These are phyloP conservation scores for Torulaspora quercuum DNA, from an alignment of 805 yeast species.

Conservation along the genomic window DNA sequence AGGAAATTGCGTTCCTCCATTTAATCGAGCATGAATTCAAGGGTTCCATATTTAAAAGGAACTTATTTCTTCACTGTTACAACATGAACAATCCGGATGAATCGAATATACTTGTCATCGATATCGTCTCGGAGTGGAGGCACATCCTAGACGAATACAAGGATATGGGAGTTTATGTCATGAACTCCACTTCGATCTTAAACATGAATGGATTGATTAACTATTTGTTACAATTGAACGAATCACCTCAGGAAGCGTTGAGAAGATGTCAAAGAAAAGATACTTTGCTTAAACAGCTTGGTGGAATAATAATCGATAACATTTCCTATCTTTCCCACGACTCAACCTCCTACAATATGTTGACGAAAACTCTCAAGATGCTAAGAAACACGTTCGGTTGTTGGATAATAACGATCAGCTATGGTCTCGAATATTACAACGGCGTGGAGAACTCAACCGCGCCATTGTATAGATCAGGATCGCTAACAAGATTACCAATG, in stretches of 20 bases:
- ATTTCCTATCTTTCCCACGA: conserved; percentile 29
- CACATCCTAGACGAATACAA: conserved; percentile 7
- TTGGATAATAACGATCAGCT: conserved; percentile 29
- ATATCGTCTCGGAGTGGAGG: conserved; percentile 26
- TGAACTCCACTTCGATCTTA: conserved; percentile 25
- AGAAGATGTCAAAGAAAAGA: conserved; percentile 20
- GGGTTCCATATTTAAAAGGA: conserved; percentile 20
- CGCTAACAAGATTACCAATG: conserved; percentile 24
- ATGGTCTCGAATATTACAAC: conserved; percentile 29
- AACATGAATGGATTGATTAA: conserved; percentile 23
- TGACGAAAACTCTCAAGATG: conserved; percentile 20
- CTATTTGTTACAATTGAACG: conserved; percentile 25
- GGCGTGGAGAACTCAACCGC: conserved; percentile 26
- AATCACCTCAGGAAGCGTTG: conserved; percentile 26
- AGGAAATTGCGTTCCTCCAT: conserved; percentile 21
- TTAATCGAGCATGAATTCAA: conserved; percentile 28
- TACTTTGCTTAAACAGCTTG: conserved; percentile 18
- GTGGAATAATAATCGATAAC: conserved; percentile 35
- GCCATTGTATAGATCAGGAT: conserved; percentile 11
- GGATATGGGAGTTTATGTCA: conserved; percentile 7
- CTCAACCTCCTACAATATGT: conserved; percentile 15
- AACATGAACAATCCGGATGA: conserved; percentile 2
- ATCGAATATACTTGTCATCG: conserved; percentile 22
- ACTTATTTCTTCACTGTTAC: conserved; percentile 13
- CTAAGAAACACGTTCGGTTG: conserved; percentile 30